Conservation (phyloP, 805 yeast genomes). For the Tanozyma kutaoensis region DNA sequence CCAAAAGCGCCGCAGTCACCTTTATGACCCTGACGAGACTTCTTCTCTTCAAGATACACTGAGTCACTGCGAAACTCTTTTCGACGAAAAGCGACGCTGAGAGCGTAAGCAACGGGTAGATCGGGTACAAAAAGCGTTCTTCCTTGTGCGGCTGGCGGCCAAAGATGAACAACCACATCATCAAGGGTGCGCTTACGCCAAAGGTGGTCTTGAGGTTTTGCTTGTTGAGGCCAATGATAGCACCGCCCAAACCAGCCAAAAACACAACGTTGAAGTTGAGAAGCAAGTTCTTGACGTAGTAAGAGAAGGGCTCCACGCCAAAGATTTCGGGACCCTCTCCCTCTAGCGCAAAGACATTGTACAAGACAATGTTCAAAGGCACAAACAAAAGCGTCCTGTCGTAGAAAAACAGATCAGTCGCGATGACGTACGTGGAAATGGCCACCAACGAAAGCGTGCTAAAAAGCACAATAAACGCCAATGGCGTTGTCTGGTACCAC, state of each 20-base stretch:
- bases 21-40: too few species aligned
- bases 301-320: constrained; percentile 71
- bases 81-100: constrained; percentile 42
- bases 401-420: constrained; percentile 52
- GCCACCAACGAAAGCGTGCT: constrained; percentile 5
- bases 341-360: constrained; percentile 62
- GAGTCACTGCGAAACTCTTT: too few species aligned
- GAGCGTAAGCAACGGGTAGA: constrained; percentile 56
- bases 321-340: constrained; percentile 81
- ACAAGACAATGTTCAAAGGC: constrained; percentile 69
- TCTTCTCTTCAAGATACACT: too few species aligned
- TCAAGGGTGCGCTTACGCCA: constrained; percentile 28
- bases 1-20: constrained; percentile 21
- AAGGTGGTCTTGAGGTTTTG: constrained; percentile 1
- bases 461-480: constrained; percentile 3
- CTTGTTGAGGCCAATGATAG: neutral
- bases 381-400: constrained; percentile 43
- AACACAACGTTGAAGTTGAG: constrained; percentile 60
- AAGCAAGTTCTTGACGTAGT: constrained; percentile 54
- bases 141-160: constrained; percentile 80
- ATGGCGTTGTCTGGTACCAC: constrained; percentile 5
- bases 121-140: constrained; percentile 81
- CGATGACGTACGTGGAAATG: constrained; percentile 13
- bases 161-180: constrained; percentile 59
- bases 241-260: too few species aligned